Evolutionary conservation across 148 eudicot species (phyloP), one percentile per base, ranked within the genome.

Genomic region (Fallopia convolvulus): DNA sequence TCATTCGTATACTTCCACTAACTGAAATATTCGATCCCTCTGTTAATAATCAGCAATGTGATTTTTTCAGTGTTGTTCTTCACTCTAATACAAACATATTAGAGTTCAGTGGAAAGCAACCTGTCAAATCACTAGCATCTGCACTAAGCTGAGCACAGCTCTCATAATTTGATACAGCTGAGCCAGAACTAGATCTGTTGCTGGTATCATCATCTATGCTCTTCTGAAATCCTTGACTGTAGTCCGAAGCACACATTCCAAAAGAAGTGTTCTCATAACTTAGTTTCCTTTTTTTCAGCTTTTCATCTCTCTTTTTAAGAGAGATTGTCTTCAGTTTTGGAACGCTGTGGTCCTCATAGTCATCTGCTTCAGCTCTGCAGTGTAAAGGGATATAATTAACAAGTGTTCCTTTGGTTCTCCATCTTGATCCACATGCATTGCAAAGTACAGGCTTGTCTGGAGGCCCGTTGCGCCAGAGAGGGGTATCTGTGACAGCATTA

Each of bases 381-480:
- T 93, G 99, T 18, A 96, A 83, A 79, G 99, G 99, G 50, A 97
- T 90, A 82, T 96, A 96, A 79, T 96, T 93, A 68, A 78, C 89
- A 76, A 96, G 91, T 61, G 94, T 83, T 77, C 99, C 99, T 80
- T 96, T 96, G 13, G 99, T 96, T 89, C 99, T 90, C 99, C 99
- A 96, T 42, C 99, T 83, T 13, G 99, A 96, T 30, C 99, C 99
- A 82, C 99, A 96, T 36, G 99, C 99, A 84, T 96, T 96, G 85
- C 99, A 96, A 32, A 96, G 89, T 44, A 96, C 85, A 30, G 99
- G 99, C 93, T 96, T 96, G 80, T 96, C 99, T 2, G 99, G 97
- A 70, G 99, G 99, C 60, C 99, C 99, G 81, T 96, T 96, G 75
- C 99, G 90, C 99, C 99, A 96, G 72, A 96, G 98, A 36, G 99